Conservation (phyloP, 2,329 filamentous ascomycete genomes). For the Ceratocystis ficicola region DNA sequence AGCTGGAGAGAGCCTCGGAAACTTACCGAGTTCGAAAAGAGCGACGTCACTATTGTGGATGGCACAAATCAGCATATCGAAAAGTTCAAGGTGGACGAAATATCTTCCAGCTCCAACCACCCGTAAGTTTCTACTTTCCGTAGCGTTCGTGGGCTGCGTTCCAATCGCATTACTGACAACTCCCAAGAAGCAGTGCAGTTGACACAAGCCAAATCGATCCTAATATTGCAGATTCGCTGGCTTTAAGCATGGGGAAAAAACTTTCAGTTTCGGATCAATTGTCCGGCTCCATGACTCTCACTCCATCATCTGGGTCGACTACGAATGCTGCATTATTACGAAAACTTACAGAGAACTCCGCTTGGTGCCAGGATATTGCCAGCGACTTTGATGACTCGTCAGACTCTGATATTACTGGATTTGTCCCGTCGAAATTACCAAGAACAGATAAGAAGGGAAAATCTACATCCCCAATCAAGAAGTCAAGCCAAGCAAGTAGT, state of each 20-base stretch:
- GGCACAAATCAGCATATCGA: background rate
- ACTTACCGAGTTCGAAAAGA: background rate
- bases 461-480: slow-evolving; percentile 10
- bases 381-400: slow-evolving; percentile 55
- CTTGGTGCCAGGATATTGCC: slow-evolving; percentile 47
- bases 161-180: background rate
- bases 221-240: background rate
- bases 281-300: background rate
- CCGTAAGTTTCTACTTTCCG: slow-evolving; percentile 30
- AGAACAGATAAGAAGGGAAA: slow-evolving; percentile 19
- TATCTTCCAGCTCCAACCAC: background rate
- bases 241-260: background rate
- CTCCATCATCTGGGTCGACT: background rate
- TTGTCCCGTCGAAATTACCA: background rate
- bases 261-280: background rate
- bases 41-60: slow-evolving; percentile 9
- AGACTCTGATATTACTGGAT: slow-evolving; percentile 32
- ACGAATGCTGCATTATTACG: slow-evolving; percentile 39
- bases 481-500: slow-evolving; percentile 29
- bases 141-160: too few relatives aligned
- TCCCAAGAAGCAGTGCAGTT: background rate
- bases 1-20: slow-evolving; percentile 17
- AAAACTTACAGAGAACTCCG: slow-evolving; percentile 42
- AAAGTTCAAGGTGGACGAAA: background rate
- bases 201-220: background rate